Evolutionary conservation across 805 yeast genomes (phyloP).

Genomic region (Monosporozyma solicola): DNA sequence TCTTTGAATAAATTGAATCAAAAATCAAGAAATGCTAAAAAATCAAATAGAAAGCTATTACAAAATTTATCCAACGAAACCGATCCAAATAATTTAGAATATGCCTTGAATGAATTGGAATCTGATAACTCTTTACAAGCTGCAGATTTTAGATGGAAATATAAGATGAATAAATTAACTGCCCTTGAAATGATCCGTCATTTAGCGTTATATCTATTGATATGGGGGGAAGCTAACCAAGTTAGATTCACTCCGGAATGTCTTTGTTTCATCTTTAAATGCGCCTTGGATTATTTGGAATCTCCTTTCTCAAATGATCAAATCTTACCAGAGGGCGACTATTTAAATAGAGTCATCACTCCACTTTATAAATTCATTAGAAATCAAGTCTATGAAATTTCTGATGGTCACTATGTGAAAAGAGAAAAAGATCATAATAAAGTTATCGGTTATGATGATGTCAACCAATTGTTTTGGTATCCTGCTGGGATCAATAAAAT

Average conservation of each 20-base stretch:
- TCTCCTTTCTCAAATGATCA: conserved; percentile 82
- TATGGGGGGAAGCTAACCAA: conserved; percentile 91
- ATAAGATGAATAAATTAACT: conserved; percentile 59
- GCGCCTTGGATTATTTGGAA: conserved; percentile 81
- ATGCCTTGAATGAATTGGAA: conserved; percentile 53
- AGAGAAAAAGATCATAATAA: conserved; percentile 80
- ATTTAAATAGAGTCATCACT: conserved; percentile 81
- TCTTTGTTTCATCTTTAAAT: conserved; percentile 89
- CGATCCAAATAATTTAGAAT: conserved; percentile 43
- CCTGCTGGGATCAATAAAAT: conserved; percentile 97
- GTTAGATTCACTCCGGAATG: conserved; percentile 89
- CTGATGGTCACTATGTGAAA: conserved; percentile 73
- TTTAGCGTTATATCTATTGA: conserved; percentile 59
- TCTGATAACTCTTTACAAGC: conserved; percentile 83
- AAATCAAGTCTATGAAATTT: conserved; percentile 72
- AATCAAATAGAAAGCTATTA: conserved; percentile 32
- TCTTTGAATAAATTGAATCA: conserved; percentile 58
- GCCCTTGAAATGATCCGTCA: conserved; percentile 80
- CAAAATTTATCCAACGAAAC: not conserved
- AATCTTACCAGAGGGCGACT: conserved; percentile 82
- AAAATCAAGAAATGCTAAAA: conserved; percentile 71
- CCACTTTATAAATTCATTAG: conserved; percentile 78
- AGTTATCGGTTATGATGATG: conserved; percentile 92
- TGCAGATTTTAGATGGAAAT: conserved; percentile 74
- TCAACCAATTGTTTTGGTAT: conserved; percentile 97